These are phyloP conservation scores for Suillus sp. DNA, from an alignment of 768 basidiomycete species.

Conservation along the genomic window DNA sequence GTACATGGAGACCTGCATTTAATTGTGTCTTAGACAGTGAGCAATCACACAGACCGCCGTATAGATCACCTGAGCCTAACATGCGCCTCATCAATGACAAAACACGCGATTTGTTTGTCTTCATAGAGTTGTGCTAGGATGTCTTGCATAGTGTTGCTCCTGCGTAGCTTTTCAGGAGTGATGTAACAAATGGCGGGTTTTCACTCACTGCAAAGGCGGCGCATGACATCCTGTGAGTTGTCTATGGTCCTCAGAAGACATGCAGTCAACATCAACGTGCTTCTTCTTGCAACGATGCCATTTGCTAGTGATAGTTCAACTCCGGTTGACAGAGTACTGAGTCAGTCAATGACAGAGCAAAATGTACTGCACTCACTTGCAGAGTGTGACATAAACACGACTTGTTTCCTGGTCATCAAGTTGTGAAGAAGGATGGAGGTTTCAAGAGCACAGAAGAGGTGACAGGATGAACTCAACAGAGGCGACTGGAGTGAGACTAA, in stretches of 20 bases:
- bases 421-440: too few species aligned
- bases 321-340: too few species aligned
- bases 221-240: slow-evolving; percentile 40
- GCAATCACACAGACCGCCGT: slow-evolving; percentile 50
- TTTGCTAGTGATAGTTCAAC: too few species aligned
- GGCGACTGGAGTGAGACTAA: too few species aligned
- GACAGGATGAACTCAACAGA: too few species aligned
- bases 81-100: slow-evolving; percentile 97
- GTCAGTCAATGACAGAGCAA: too few species aligned
- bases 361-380: too few species aligned
- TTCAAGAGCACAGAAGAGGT: too few species aligned
- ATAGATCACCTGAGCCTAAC: slow-evolving; percentile 83
- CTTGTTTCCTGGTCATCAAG: too few species aligned
- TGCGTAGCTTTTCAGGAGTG: slow-evolving; percentile 86
- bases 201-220: slow-evolving; percentile 45
- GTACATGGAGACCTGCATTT: slow-evolving; percentile 47
- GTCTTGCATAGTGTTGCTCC: slow-evolving; percentile 54
- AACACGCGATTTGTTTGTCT: slow-evolving; percentile 68
- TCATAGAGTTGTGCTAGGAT: slow-evolving; percentile 62
- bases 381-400: too few species aligned
- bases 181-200: slow-evolving; percentile 79
- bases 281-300: slow-evolving; percentile 63
- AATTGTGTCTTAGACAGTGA: neutral
- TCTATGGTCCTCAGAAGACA: slow-evolving; percentile 57
- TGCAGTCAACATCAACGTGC: slow-evolving; percentile 67